phyloP scores from a whole-genome alignment of 805 yeast species.

The Yarrowia sp. region DNA sequence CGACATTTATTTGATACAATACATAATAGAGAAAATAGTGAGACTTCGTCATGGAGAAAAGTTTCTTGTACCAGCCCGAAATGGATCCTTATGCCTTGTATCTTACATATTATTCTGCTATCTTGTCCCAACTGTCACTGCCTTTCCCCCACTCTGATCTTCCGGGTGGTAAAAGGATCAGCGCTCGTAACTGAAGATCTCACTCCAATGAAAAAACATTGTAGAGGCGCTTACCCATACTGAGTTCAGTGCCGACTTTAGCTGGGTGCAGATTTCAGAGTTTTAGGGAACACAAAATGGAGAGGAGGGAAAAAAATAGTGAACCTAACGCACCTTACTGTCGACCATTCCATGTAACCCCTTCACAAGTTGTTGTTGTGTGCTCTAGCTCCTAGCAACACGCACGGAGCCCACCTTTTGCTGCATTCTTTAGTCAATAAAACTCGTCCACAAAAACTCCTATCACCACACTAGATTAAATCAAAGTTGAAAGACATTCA shows the following conservation, averaged over 20 bases:
- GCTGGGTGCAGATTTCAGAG: not conserved
- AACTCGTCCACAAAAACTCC: not conserved
- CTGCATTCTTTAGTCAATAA: not conserved
- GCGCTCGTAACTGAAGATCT: conserved; percentile 9
- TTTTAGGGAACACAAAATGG: not conserved
- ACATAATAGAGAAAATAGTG: too few relatives aligned
- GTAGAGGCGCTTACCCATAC: not conserved
- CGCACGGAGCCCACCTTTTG: not conserved
- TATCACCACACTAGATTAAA: not conserved
- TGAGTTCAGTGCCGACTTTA: not conserved
- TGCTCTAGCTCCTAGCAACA: not conserved
- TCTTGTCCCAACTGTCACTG: too few relatives aligned
- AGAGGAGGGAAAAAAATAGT: not conserved
- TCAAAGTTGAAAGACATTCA: not conserved
- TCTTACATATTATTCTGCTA: too few relatives aligned
- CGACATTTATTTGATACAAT: too few relatives aligned
- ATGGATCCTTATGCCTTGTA: too few relatives aligned
- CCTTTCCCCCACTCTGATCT: not conserved
- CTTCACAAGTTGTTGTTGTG: not conserved
- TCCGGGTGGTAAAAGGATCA: conserved; percentile 3
- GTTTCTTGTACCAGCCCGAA: too few relatives aligned
- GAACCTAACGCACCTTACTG: not conserved
- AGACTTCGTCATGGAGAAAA: too few relatives aligned
- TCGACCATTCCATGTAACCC: not conserved
- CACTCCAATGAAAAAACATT: not conserved